phyloP scores from a whole-genome alignment of 495 filamentous ascomycete species.

The Penicillium crystallinum region DNA sequence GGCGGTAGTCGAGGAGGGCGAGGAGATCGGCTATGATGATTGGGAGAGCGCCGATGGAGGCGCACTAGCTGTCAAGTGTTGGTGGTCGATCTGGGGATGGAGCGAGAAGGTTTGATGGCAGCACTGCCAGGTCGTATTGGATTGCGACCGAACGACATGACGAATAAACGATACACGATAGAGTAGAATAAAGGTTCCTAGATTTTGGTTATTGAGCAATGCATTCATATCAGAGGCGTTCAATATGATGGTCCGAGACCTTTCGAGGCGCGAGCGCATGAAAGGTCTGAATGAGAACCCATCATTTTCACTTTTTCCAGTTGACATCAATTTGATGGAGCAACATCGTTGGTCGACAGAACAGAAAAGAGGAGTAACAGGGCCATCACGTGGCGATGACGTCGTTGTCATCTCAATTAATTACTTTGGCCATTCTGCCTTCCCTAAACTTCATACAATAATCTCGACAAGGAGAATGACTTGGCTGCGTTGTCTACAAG shows the following conservation, averaged over 20 bases:
- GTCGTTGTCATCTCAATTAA: not conserved
- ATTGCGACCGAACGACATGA: constrained; percentile 13
- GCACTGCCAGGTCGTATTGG: not conserved
- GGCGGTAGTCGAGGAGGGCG: constrained; percentile 50
- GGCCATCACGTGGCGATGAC: constrained; percentile 17
- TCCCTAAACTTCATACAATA: not conserved
- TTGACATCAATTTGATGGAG: not conserved
- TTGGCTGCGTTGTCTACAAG: not conserved
- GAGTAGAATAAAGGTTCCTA: constrained; percentile 21
- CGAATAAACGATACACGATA: constrained; percentile 36
- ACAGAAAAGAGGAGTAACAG: constrained; percentile 3
- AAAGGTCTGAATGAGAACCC: not conserved
- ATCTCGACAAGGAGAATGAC: not conserved
- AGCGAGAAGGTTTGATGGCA: constrained; percentile 34
- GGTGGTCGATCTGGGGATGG: constrained; percentile 63
- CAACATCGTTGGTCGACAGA: not conserved
- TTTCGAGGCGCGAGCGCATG: not conserved
- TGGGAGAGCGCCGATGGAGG: constrained; percentile 53
- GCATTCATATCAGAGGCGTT: not conserved
- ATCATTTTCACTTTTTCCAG: not conserved
- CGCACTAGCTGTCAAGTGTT: constrained; percentile 53
- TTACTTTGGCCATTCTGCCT: not conserved
- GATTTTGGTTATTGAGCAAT: constrained; percentile 3
- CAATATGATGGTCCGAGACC: not conserved
- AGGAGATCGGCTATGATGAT: constrained; percentile 65